Evolutionary conservation across 2,329 filamentous ascomycete species (phyloP), one percentile per base, ranked within the genome.

Genomic region (Aspergillus flavus): DNA sequence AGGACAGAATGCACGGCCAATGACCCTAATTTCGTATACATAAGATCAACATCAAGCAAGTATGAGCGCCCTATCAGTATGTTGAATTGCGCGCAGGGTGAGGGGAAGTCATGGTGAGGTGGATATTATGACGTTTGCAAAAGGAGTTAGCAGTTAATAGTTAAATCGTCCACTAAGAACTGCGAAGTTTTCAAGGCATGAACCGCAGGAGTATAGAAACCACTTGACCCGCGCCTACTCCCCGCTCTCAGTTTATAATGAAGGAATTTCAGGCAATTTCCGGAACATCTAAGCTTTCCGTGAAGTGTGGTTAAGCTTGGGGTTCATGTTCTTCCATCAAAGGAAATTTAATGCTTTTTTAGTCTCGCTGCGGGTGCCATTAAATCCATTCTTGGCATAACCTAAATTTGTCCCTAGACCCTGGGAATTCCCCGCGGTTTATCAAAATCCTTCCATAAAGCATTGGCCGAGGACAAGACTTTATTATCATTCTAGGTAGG

Each of bases 81-180:
- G 52, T 21, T 14, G 14, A 16, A 55, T 41, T 34, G 36, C 14
- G 36, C 34, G 52, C 52, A 55, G 32, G n/a, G n/a, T 39, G 52
- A 39, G 52, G 52, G 52, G 52, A 55, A 55, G 6, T 19, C 32
- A 55, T 55, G n/a, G 52, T 19, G 21, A 14, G 34, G 52, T 55
- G 32, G 52, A 55, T 53, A 30, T n/a, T 55, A 55, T 55, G 52
- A 55, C 52, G 52, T 39, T 32, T 39, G 52, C 52, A 26, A 55
- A 55, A 28, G 32, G 26, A 55, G 34, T 55, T 39, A 28, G 26
- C 26, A 28, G 26, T 28, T 7, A 28, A 28, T 28, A 34, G 30
- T 55, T 39, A 0, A 21, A 39, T 55, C 3, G 30, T 55, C 52
- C n/a, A 39, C 52, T 55, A 55, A 14, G 52, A n/a, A 23, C 52